Evolutionary conservation across 305 asterid genomes (phyloP), one percentile per base, ranked within the genome.

Genomic region (Ilex paraguariensis): DNA sequence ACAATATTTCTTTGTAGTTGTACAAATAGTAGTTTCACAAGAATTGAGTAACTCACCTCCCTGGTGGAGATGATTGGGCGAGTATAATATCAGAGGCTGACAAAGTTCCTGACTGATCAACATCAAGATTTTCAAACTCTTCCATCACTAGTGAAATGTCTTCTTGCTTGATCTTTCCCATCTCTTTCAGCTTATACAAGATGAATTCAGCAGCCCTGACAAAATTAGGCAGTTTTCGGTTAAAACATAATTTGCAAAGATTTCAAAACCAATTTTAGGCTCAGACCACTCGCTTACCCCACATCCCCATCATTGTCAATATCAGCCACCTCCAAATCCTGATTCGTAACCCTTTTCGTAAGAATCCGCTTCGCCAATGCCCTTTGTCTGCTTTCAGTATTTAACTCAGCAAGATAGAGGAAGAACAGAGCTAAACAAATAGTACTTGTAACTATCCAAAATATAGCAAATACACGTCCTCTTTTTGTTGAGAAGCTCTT

Each of bases 241-340:
- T 5, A 36, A 36, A 36, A 21, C 2, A 21, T 21, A 21, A 21
- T 21, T 21, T 21, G 28, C 28, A 49, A 52, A 40, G 15, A 32
- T 10, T 56, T 55, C 55, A 12, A 16, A 16, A 56, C 4, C 33
- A 48, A 42, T 13, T 53, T 33, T n/a, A 32, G 63, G 62, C 39
- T 17, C 11, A n/a, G 17, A 32, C 36, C 3, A 31, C 11, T 32
- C 14, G 70, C 96, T 81, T 52, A 90, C 97, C 80, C 84, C 10
- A 90, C 95, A 31, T 1, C 51, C 40, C 99, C 95, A 70, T 93
- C 75, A 5, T 66, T 79, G 65, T 93, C 95, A 31, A 90, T 57
- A 82, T 93, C 99, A 60, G 99, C 99, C 15, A 83, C 87, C 79
- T 87, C 95, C 74, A 93, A 64, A 78, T 93, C 97, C 66, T 78